phyloP scores from a whole-genome alignment of 2,329 filamentous ascomycete genomes.

The Sporothrix inflata region DNA sequence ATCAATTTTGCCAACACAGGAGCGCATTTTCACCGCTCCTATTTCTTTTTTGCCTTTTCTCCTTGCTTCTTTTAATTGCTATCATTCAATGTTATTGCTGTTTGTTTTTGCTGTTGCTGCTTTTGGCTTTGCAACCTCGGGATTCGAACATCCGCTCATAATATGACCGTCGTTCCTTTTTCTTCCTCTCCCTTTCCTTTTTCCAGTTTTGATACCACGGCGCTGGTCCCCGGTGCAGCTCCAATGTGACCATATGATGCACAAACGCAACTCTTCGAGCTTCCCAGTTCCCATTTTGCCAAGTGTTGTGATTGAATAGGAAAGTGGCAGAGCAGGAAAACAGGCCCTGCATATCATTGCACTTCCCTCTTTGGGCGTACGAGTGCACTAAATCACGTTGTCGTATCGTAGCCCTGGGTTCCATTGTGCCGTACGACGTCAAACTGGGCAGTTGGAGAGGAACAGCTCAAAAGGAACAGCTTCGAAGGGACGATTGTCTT shows the following conservation, averaged over 20 bases:
- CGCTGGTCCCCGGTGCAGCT: conserved; percentile 9
- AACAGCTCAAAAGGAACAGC: neutral
- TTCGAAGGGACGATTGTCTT: neutral
- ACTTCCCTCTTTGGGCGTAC: no score
- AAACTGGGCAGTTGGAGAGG: neutral
- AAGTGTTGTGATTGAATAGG: neutral
- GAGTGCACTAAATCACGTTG: no score
- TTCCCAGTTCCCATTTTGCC: neutral
- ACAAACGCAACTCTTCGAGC: neutral
- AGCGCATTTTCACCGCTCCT: conserved; percentile 15
- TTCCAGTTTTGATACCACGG: conserved; percentile 9
- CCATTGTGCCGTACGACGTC: conserved; percentile 3
- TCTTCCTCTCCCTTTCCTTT: neutral
- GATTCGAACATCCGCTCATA: neutral
- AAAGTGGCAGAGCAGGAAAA: conserved; percentile 10
- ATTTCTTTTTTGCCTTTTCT: neutral
- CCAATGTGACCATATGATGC: conserved; percentile 3
- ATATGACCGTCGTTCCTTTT: neutral
- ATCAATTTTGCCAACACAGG: neutral
- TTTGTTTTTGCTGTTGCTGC: neutral
- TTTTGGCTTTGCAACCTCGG: neutral
- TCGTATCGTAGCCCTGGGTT: neutral
- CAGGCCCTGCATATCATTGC: neutral
- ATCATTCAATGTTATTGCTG: no score
- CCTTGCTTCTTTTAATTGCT: neutral